Base-by-base conservation (phyloP, 1,284 basidiomycete species). In the Rhodofomes roseus region DNA sequence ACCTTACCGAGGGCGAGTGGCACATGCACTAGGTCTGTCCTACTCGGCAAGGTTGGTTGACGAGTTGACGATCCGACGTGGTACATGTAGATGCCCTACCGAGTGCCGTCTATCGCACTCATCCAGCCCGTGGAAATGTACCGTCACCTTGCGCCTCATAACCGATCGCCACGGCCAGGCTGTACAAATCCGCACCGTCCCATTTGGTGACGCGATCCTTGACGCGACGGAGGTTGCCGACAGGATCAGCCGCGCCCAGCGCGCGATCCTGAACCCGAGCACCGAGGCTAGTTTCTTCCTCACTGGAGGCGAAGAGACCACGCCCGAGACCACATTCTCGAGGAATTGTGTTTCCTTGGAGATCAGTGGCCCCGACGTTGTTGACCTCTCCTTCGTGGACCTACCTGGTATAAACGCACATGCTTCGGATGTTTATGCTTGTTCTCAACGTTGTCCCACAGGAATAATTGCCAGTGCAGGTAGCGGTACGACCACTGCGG, bases 301-400 rank as follows among this genome's bases (percentile, higher is more conserved):
- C 18, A 63, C 74, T 0, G 71, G 71, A 0, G 74, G 74, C 0
- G 70, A 77, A 0, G 64, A 73, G 0, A n/a, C 46, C 9, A 67
- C 65, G 18, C 48, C 70, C 1, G 76, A 83, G 57, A 59, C 83
- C 0, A 79, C 78, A 0, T 92, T 91, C 66, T 89, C 89, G 0
- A 78, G 70, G 2, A 87, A 89, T 62, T 81, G 77, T 37, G 81
- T 92, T 22, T 87, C 81, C 0, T 65, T 92, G 16, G 79, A 89
- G 56, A 86, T 93, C 55, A 81, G 79, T 37, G 90, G 90, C 0
- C 78, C 79, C 0, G 83, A 85, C 18, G 79, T 93, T 0, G 82
- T 85, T 0, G 89, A 93, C 62, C 76, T 93, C 0, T 87, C 89
- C 0, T 92, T 93, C 50, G 74, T 79, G 9, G 89, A 90, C 69